phyloP scores from a whole-genome alignment of 176 grass and related monocot genomes.

The Eremochloa ophiuroides region DNA sequence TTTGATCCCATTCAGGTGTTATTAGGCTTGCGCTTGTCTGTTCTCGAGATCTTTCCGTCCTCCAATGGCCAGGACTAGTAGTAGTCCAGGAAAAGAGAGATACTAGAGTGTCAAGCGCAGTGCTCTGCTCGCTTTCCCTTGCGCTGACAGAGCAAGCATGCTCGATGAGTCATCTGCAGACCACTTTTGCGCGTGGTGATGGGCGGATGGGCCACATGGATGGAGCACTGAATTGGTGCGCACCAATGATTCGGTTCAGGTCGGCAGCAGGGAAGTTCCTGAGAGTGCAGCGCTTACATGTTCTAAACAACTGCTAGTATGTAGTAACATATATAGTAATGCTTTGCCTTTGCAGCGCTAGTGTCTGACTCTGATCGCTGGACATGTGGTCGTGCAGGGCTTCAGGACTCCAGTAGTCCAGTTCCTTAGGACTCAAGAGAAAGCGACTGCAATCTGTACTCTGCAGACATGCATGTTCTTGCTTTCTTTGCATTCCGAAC shows the following conservation, averaged over 20 bases:
- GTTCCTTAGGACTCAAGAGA: constrained; percentile 29
- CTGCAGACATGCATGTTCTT: not conserved
- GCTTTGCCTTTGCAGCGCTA: not conserved
- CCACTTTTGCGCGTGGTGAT: constrained; percentile 17
- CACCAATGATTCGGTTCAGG: constrained; percentile 16
- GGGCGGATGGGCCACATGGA: constrained; percentile 13
- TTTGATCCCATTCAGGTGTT: constrained; percentile 12
- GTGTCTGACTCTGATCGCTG: not conserved
- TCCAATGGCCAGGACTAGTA: not conserved
- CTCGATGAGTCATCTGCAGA: constrained; percentile 34
- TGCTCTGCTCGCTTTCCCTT: constrained; percentile 15
- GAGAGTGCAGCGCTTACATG: constrained; percentile 10
- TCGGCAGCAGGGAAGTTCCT: not conserved
- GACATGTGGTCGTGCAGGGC: not conserved
- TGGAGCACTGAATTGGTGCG: constrained; percentile 16
- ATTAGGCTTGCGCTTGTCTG: not conserved
- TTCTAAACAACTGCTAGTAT: not conserved
- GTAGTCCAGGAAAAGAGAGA: not conserved
- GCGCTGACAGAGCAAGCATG: constrained; percentile 34
- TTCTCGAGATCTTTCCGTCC: not conserved
- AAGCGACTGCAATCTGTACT: not conserved
- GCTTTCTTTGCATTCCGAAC: not conserved
- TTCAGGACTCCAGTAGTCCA: not conserved
- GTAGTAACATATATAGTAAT: not conserved
- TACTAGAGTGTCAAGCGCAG: not conserved